Evolutionary conservation across 495 filamentous ascomycete species (phyloP), one percentile per base, ranked within the genome.

Genomic region (Penicillium egyptiacum): DNA sequence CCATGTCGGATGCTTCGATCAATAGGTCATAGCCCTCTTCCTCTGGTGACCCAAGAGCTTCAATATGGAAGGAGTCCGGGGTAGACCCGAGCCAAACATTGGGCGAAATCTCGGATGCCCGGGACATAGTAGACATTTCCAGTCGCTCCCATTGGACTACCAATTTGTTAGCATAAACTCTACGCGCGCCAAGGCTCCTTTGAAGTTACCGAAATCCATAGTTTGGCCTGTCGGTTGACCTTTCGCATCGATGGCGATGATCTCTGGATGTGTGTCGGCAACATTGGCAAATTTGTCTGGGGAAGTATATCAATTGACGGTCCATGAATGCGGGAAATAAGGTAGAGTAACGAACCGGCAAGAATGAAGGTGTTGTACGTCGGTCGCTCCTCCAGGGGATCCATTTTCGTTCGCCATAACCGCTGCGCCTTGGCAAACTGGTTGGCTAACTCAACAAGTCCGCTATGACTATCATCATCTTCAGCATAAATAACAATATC

Each of bases 51-150:
- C 59, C 58, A 20, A 59, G 65, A 7, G 52, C 35, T 12, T 61
- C 64, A 22, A 66, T 58, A 30, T 70, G 49, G 6, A 76, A 66
- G 11, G 82, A 79, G 61, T 97, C 92, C 0, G 91, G 91, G 1
- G 89, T 95, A 4, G 91, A 89, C 0, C 94, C 94, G 45, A 96
- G 77, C 86, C 87, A 98, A 20, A 97, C 90, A 71, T 96, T 96
- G 56, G 80, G 74, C 22, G 88, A 84, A 44, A 97, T 93, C 70
- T 96, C 90, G 3, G 91, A 89, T 11, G 92, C 88, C 57, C 83
- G 83, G 3, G 92, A 92, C 93, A 98, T 96, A 53, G 80, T 79
- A 70, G 86, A 90, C 94, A 98, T 98, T 69, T 98, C 94, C 41
- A 84, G 60, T 48, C 92, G 83, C 70, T 98, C 94, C 73, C 88